Evolutionary conservation across 768 basidiomycete genomes (phyloP).

Genomic region (Phylloporus rhodoxanthus): DNA sequence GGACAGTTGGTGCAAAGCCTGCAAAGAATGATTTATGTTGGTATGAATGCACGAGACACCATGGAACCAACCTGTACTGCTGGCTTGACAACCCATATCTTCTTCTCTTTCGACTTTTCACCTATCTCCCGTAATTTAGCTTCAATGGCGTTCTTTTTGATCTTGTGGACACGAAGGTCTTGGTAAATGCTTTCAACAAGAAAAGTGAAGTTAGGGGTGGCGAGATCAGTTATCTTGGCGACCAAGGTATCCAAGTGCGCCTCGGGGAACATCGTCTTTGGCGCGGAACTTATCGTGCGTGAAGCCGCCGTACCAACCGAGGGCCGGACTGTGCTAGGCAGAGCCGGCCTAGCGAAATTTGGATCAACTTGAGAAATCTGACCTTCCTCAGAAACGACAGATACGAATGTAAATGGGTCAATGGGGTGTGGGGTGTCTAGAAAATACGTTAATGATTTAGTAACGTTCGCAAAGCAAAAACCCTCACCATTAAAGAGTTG

Average conservation of each 20-base stretch:
- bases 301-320: slow-evolving; percentile 11
- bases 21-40: not conserved
- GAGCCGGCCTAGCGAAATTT: slow-evolving; percentile 43
- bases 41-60: not conserved
- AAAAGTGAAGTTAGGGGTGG: slow-evolving; percentile 55
- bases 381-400: slow-evolving; percentile 39
- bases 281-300: slow-evolving; percentile 20
- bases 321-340: slow-evolving; percentile 35
- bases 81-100: slow-evolving; percentile 64
- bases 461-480: not conserved
- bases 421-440: slow-evolving; percentile 68
- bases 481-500: slow-evolving; percentile 77
- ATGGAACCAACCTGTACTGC: slow-evolving; percentile 6
- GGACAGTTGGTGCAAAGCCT: slow-evolving; percentile 9
- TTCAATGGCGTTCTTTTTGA: slow-evolving; percentile 82
- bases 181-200: slow-evolving; percentile 71
- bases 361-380: slow-evolving; percentile 21
- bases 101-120: slow-evolving; percentile 68
- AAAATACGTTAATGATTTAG: slow-evolving; percentile 1
- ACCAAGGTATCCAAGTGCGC: slow-evolving; percentile 54
- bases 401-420: slow-evolving; percentile 73
- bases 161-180: slow-evolving; percentile 59
- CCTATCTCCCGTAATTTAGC: slow-evolving; percentile 72
- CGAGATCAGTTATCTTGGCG: slow-evolving; percentile 54
- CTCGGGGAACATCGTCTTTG: slow-evolving; percentile 67